A percentile compares a stretch with the other conserved stretches of the same genome.
Evolutionary conservation across 1,284 basidiomycete genomes (phyloP).

Genomic region (Porodaedalea pini): DNA sequence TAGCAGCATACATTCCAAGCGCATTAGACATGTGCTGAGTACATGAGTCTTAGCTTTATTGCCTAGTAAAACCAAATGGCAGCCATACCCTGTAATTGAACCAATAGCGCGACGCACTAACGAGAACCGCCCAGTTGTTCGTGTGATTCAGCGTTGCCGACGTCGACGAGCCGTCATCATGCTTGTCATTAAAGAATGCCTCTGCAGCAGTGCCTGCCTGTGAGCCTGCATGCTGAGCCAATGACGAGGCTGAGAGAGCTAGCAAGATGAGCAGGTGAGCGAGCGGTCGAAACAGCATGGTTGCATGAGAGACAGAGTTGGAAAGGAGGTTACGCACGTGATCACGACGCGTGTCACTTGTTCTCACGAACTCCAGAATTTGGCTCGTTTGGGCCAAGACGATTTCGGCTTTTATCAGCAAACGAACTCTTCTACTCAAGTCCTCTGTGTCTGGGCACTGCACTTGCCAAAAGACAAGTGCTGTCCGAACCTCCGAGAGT

Average conservation of each 20-base stretch:
- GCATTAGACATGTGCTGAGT: slow-evolving; percentile 9
- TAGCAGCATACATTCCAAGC: background rate
- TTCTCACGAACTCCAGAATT: too few species aligned
- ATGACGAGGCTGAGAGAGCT: background rate
- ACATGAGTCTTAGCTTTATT: background rate
- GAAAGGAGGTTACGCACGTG: too few species aligned
- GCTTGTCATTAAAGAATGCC: background rate
- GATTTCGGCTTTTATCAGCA: too few species aligned
- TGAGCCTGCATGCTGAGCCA: background rate
- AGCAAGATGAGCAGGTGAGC: background rate
- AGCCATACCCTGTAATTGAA: slow-evolving; percentile 91
- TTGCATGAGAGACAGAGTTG: background rate
- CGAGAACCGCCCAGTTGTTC: slow-evolving; percentile 98
- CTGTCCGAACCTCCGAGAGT: too few species aligned
- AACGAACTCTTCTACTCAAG: too few species aligned
- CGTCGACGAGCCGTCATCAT: background rate
- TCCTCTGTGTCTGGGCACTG: too few species aligned
- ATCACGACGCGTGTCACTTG: too few species aligned
- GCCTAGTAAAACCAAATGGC: background rate
- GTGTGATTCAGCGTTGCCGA: slow-evolving; percentile 55
- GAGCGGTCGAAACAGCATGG: background rate
- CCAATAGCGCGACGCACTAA: slow-evolving; percentile 94
- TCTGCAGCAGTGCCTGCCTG: background rate
- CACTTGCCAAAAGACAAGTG: too few species aligned
- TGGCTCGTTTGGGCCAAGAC: too few species aligned